These are phyloP conservation scores for Ramaria sp. DNA, from an alignment of 768 basidiomycete genomes.

Conservation along the genomic window DNA sequence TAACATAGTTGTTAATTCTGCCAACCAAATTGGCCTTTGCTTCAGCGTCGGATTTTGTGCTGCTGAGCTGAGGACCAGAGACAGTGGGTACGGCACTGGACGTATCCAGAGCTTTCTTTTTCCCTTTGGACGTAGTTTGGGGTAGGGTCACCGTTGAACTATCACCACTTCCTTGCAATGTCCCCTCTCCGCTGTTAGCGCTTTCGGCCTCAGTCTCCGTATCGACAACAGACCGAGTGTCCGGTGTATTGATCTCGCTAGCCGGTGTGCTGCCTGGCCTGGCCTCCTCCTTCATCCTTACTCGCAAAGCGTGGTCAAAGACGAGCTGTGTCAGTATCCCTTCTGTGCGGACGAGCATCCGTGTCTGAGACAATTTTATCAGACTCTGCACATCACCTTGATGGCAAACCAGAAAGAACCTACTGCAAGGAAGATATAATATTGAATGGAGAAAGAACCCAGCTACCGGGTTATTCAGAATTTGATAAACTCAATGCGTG, in stretches of 20 bases:
- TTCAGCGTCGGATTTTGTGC: conserved; percentile 13
- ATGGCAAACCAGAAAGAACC: not conserved
- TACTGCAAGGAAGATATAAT: conserved; percentile 29
- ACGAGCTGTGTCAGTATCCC: conserved; percentile 42
- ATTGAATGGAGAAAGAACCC: conserved; percentile 26
- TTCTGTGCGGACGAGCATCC: conserved; percentile 38
- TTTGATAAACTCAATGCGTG: not conserved
- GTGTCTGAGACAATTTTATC: conserved; percentile 26
- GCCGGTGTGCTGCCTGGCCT: conserved; percentile 14
- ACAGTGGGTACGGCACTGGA: not conserved
- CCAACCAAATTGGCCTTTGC: conserved; percentile 46
- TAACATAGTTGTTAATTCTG: conserved; percentile 67
- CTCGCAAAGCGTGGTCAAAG: conserved; percentile 49
- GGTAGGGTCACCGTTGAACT: not conserved
- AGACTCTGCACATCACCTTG: conserved; percentile 27
- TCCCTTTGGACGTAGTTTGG: not conserved
- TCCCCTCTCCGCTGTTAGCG: conserved; percentile 9
- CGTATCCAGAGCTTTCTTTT: conserved; percentile 3
- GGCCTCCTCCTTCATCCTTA: conserved; percentile 45
- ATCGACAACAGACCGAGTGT: conserved; percentile 13
- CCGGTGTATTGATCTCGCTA: conserved; percentile 16
- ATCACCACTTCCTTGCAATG: not conserved
- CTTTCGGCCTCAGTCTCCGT: conserved; percentile 11
- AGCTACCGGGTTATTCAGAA: conserved; percentile 1
- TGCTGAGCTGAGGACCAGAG: not conserved